A percentile compares a stretch with the other conserved stretches of the same genome.
These are phyloP conservation scores for Dimocarpus longan DNA, from an alignment of 345 rosid species.

Conservation along the genomic window DNA sequence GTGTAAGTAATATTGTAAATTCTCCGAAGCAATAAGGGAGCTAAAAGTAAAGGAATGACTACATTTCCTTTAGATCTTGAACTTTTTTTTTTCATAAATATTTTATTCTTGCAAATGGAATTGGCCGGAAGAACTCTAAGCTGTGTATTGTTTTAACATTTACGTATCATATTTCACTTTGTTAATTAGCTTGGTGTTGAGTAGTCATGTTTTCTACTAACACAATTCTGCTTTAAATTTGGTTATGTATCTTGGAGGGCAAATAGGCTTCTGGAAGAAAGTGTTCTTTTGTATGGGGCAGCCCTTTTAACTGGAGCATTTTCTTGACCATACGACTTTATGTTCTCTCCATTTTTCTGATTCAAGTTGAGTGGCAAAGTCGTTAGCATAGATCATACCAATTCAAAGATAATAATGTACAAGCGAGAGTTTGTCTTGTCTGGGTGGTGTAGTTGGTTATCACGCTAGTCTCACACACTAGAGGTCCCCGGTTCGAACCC, in stretches of 20 bases:
- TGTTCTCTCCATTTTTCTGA: background rate
- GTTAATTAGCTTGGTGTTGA: background rate
- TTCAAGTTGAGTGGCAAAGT: background rate
- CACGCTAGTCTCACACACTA: slow-evolving; percentile 84
- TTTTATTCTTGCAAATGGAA: background rate
- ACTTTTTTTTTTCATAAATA: background rate
- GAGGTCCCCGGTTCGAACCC: slow-evolving; percentile 74
- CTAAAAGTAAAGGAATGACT: slow-evolving; percentile 84
- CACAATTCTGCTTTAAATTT: background rate
- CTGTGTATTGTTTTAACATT: background rate
- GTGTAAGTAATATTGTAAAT: slow-evolving; percentile 85
- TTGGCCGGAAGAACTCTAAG: background rate
- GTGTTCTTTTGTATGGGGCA: background rate
- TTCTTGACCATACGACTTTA: background rate
- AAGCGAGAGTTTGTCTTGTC: background rate
- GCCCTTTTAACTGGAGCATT: background rate
- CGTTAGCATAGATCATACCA: background rate
- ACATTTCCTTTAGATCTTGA: background rate
- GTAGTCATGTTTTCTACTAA: background rate
- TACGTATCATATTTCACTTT: background rate
- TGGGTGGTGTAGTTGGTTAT: slow-evolving; percentile 26
- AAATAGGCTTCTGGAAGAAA: background rate
- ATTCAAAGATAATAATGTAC: background rate
- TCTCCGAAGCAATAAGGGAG: slow-evolving; percentile 86
- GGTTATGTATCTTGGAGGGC: background rate